Evolutionary conservation across 306 rosid genomes (phyloP).

Genomic region (Dryas alaskensis): DNA sequence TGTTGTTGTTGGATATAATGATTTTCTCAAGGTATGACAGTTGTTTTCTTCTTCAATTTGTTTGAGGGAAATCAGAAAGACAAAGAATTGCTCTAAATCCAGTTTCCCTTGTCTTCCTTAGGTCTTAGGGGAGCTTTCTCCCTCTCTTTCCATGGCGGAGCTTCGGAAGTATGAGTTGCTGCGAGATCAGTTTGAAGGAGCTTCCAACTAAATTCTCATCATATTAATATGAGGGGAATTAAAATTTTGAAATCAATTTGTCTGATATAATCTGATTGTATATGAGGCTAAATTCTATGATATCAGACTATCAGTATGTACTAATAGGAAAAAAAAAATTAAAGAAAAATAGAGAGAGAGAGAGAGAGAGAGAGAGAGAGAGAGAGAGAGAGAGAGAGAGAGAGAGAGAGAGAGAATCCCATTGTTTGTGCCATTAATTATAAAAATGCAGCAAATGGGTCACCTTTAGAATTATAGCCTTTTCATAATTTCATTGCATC

Average conservation of each 20-base stretch:
- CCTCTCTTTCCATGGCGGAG: conserved; percentile 76
- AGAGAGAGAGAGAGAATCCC: not conserved
- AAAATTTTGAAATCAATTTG: not conserved
- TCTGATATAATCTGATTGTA: not conserved
- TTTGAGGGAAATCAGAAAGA: not conserved
- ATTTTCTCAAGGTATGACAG: conserved; percentile 70
- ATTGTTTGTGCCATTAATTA: not conserved
- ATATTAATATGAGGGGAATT: not conserved
- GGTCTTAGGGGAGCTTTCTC: conserved; percentile 71
- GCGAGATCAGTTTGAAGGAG: conserved; percentile 89
- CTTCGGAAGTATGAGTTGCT: conserved; percentile 77
- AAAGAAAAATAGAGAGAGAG: not conserved
- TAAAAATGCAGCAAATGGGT: not conserved
- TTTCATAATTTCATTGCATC: not conserved
- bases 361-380: not conserved
- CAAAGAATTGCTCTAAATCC: not conserved
- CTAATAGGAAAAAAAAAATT: not conserved
- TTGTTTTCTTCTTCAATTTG: conserved; percentile 7
- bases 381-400: not conserved
- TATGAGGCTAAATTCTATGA: not conserved
- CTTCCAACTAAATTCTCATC: conserved; percentile 44
- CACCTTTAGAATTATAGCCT: not conserved
- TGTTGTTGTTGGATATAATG: conserved; percentile 59
- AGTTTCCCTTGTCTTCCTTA: conserved; percentile 31
- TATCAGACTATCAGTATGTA: not conserved